Base-by-base conservation (phyloP, 108 stramenopile species). In the Bacterosira constricta region DNA sequence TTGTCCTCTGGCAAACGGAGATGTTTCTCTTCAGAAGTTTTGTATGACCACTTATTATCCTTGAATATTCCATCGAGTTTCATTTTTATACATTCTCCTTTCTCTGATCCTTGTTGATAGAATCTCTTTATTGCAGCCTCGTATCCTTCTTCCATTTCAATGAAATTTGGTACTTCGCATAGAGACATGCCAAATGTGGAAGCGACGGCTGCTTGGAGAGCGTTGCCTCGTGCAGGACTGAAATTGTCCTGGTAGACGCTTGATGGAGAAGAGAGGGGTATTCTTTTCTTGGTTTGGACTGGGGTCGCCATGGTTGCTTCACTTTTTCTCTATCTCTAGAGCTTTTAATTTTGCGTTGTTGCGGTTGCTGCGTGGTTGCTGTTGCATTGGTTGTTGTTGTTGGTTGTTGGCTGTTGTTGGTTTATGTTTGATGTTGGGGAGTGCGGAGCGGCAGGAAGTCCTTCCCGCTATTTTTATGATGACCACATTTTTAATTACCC, bases 211-310 rank as follows among this genome's bases (percentile, higher is more conserved):
- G 38, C 38, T 23, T 54, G 53, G 5, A 54, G 21, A 11, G 53
- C 53, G 26, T 54, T 54, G 20, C 53, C 53, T 11, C 30, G 17
- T 27, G 21, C 53, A 23, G 26, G 53, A 27, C 7, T 54, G 13
- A 54, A 54, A 6, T 54, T 54, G 53, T 54, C 23, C 27, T 54
- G 53, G 26, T 27, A 54, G 21, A 54, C 53, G 26, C 27, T 54
- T 23, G 21, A 29, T 9, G 53, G 26, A 49, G 13, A 13, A 20
- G 15, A 49, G 21, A 49, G 47, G 21, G 47, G 47, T 13, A n/a
- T n/a, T n/a, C n/a, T n/a, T n/a, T n/a, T n/a, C n/a, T n/a, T n/a
- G n/a, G n/a, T n/a, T n/a, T n/a, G n/a, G n/a, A n/a, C n/a, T n/a
- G n/a, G n/a, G n/a, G n/a, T n/a, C n/a, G n/a, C n/a, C n/a, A n/a